Evolutionary conservation across 768 basidiomycete genomes (phyloP), one percentile per base, ranked within the genome.

Genomic region (Leccinum fibrillosum): DNA sequence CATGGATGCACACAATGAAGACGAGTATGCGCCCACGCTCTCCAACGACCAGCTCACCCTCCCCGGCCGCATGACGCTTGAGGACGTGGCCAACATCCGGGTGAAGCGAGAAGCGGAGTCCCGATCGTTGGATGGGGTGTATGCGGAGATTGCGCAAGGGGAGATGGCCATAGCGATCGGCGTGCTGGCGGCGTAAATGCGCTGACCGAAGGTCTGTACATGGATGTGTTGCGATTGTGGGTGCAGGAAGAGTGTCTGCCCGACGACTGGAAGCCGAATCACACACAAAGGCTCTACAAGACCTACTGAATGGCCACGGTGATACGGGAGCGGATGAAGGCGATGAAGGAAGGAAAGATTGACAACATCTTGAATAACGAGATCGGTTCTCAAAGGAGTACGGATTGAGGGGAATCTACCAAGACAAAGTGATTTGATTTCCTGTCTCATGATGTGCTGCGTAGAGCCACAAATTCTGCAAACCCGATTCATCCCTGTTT

Each of bases 141-240:
- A 84, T 59, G 77, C 79, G 2, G 84, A 86, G 71, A 80, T 88
- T 54, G 86, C 86, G 2, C 78, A 85, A 3, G 86, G 85, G 17
- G 86, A 89, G 71, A 84, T 88, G 77, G 83, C 80, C 0, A 81
- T 88, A 52, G 81, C 86, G 8, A 72, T 86, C 13, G 84, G 83
- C 1, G 75, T 88, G 6, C 42, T 72, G 2, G 73, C 12, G 72
- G 72, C 7, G 72, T 67, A n/a, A 72, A 72, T 9, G 72, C 71
- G 5, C 65, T 54, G 2, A 76, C 74, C 34, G 66, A 73, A 1
- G 83, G 83, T 0, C 65, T 82, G 5, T 78, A 79, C 0, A 65
- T 79, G 35, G 76, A 80, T 34, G 77, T 78, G 69, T 64, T 86
- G 25, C 68, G 75, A 17, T 65, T 68, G 5, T 88, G 85, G 85